Evolutionary conservation across 2,329 filamentous ascomycete genomes (phyloP).

Genomic region (Didymella lethalis): DNA sequence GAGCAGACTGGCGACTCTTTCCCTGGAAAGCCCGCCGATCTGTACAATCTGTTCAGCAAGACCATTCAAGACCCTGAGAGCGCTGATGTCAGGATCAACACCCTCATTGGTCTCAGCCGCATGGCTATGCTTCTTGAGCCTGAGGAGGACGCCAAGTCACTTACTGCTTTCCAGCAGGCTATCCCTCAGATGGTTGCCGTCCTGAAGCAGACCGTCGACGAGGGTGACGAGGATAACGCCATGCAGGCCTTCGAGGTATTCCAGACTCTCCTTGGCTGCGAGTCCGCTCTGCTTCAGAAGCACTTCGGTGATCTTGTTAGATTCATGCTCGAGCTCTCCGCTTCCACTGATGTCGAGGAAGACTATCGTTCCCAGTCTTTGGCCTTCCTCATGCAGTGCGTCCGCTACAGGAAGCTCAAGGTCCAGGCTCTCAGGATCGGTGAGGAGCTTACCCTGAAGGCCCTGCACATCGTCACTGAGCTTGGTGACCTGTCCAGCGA

Average conservation of each 20-base stretch:
- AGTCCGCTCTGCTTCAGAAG: conserved; percentile 79
- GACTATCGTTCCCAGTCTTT: conserved; percentile 90
- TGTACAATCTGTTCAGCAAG: conserved; percentile 83
- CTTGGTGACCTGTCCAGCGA: conserved; percentile 75
- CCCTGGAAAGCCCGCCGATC: conserved; percentile 77
- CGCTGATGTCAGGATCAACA: conserved; percentile 92
- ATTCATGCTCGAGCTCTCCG: conserved; percentile 90
- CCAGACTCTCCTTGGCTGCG: conserved; percentile 91
- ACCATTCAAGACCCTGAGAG: conserved; percentile 92
- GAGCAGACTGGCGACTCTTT: conserved; percentile 88
- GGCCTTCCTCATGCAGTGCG: conserved; percentile 90
- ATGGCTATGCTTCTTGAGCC: conserved; percentile 87
- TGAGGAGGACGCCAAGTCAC: conserved; percentile 78
- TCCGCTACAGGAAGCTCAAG: conserved; percentile 93
- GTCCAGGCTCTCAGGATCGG: conserved; percentile 90
- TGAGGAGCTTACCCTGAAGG: conserved; percentile 84
- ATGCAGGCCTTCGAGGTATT: conserved; percentile 96
- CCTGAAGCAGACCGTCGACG: conserved; percentile 81
- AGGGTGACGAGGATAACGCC: conserved; percentile 83
- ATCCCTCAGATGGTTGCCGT: conserved; percentile 90
- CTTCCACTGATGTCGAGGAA: conserved; percentile 78
- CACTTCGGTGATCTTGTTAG: conserved; percentile 90
- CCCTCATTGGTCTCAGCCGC: conserved; percentile 86
- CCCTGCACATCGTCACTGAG: conserved; percentile 88
- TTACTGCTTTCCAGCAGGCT: conserved; percentile 78